Base-by-base conservation (phyloP, 768 basidiomycete species). In the Daedalea quercina region DNA sequence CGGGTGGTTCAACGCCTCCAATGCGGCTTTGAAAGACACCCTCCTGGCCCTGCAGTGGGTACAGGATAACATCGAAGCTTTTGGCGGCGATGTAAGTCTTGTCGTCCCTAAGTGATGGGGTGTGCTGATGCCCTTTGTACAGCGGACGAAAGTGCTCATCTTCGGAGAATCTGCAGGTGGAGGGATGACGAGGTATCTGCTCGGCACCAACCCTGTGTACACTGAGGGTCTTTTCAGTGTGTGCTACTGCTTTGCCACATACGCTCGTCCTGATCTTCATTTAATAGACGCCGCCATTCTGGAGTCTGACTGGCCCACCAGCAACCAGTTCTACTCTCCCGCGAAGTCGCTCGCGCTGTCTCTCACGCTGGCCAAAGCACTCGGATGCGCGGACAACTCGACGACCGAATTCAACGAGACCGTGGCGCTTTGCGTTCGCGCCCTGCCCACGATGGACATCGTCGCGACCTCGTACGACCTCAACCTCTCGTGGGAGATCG, bases 1-100 rank as follows among this genome's bases (percentile, higher is more conserved):
- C 22, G 53, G 53, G 13, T 54, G 53, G 53, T 54, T 54, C 53
- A 54, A 54, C 41, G 53, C 53, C 9, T 54, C 53, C 2, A 54
- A 54, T 25, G 53, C 46, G 7, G 53, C 53, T 3, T 26, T 54
- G 17, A 54, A 48, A 24, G 53, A 54, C 41, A 31, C 53, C 1
- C 35, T 54, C 6, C 35, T 54, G 9, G 53, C 53, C 3, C 24
- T 54, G 42, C 47, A 49, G 28, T 54, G 53, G 53, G 53, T 54
- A 3, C 53, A 54, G 20, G 47, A 54, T 17, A 54, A 54, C 40
- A 54, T 54, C 20, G 53, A 47, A 23, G 53, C 53, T 1, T 54
- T 54, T 19, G 53, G 53, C 26, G 53, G 53, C n/a, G 53, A 54
- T 17, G 53, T 54, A 20, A 43, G 53, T 35, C 19, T 47, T 35